These are phyloP conservation scores for Cyberlindnera xishuangbannaensis DNA, from an alignment of 805 yeast species.

Conservation along the genomic window DNA sequence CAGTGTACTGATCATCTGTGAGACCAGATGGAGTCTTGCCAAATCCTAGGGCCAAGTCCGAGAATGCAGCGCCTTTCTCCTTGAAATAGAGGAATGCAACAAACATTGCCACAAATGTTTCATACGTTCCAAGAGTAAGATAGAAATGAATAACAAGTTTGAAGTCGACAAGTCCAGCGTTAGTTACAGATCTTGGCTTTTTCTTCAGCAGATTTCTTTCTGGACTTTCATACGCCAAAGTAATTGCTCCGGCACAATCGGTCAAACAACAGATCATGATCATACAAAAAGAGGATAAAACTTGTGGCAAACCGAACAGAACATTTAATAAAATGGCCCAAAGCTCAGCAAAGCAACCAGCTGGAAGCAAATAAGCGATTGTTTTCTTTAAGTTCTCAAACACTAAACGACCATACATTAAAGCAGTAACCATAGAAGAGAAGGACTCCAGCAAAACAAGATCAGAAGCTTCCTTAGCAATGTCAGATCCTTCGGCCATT, in stretches of 20 bases:
- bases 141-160: slow-evolving; percentile 39
- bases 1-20: slow-evolving; percentile 21
- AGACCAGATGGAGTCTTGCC: slow-evolving; percentile 26
- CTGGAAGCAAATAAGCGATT: slow-evolving; percentile 44
- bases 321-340: slow-evolving; percentile 45
- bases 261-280: slow-evolving; percentile 45
- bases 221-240: slow-evolving; percentile 38
- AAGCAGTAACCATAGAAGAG: slow-evolving; percentile 32
- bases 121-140: slow-evolving; percentile 35
- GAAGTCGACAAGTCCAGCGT: slow-evolving; percentile 36
- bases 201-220: slow-evolving; percentile 37
- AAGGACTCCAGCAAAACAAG: slow-evolving; percentile 22
- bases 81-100: slow-evolving; percentile 34
- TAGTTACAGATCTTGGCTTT: slow-evolving; percentile 37
- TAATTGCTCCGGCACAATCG: slow-evolving; percentile 40
- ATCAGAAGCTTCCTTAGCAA: slow-evolving; percentile 24
- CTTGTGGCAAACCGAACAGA: slow-evolving; percentile 44
- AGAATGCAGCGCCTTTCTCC: slow-evolving; percentile 32
- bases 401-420: slow-evolving; percentile 39
- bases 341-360: slow-evolving; percentile 44
- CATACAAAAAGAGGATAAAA: slow-evolving; percentile 44
- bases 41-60: slow-evolving; percentile 31
- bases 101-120: slow-evolving; percentile 35
- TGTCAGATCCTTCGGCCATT: slow-evolving; percentile 38
- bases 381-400: slow-evolving; percentile 45